These are phyloP conservation scores for Podila horticola DNA, from an alignment of 192 early-diverging fungal species.

Conservation along the genomic window DNA sequence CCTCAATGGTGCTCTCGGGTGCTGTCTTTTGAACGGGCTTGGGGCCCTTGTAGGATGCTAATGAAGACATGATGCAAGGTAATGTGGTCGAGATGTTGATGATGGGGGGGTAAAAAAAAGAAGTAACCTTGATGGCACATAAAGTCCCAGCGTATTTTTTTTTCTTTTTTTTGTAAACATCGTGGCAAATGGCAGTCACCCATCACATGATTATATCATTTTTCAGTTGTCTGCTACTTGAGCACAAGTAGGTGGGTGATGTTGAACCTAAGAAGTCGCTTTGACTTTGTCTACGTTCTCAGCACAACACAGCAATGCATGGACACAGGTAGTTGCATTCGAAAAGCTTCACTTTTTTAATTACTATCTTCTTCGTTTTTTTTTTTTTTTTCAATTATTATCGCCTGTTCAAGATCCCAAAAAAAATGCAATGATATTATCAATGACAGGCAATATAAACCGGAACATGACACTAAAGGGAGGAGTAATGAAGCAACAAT, in stretches of 20 bases:
- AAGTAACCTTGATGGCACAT: neutral
- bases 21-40: slow-evolving; percentile 49
- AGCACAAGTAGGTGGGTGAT: no score
- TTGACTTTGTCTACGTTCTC: no score
- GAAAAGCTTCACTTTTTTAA: no score
- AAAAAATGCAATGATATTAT: slow-evolving; percentile 4
- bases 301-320: no score
- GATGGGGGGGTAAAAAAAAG: neutral
- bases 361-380: slow-evolving; percentile 3
- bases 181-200: no score
- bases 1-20: slow-evolving; percentile 29
- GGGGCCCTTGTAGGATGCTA: slow-evolving; percentile 47
- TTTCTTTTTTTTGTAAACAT: no score
- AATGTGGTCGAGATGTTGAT: neutral
- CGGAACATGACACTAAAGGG: no score
- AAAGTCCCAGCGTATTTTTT: neutral
- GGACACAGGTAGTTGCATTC: no score
- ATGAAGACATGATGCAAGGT: slow-evolving; percentile 33
- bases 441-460: no score
- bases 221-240: no score
- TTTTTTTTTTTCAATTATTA: slow-evolving; percentile 15
- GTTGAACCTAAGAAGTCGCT: no score
- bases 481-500: neutral
- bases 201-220: no score
- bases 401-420: neutral